These are phyloP conservation scores for Theobroma cacao DNA, from an alignment of 345 rosid species.

Conservation along the genomic window DNA sequence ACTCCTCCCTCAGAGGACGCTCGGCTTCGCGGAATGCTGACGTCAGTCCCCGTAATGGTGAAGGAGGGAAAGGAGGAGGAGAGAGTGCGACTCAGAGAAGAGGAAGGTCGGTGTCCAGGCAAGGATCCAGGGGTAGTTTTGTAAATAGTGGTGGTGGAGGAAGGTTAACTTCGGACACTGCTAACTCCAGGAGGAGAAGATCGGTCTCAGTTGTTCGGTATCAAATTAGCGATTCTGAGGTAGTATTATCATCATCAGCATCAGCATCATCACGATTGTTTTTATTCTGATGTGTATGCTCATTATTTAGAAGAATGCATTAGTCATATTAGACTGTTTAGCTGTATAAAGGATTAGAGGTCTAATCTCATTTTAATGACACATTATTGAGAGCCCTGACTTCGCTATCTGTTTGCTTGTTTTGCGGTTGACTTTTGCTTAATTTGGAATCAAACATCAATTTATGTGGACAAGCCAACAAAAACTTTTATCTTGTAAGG, in stretches of 20 bases:
- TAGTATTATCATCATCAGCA: constrained; percentile 10
- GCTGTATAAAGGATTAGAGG: neutral
- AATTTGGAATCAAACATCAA: neutral
- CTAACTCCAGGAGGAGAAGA: constrained; percentile 55
- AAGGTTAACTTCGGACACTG: constrained; percentile 24
- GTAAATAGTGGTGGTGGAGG: constrained; percentile 23
- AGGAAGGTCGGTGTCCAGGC: constrained; percentile 89
- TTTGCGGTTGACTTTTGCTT: neutral
- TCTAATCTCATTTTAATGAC: neutral
- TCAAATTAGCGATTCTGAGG: constrained; percentile 83
- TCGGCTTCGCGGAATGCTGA: constrained; percentile 34
- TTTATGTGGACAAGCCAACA: neutral
- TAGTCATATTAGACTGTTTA: neutral
- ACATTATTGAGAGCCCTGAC: neutral
- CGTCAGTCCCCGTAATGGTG: constrained; percentile 25
- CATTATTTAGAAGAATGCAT: neutral
- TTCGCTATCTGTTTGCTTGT: neutral
- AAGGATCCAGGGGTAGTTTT: constrained; percentile 34
- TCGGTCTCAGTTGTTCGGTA: constrained; percentile 70
- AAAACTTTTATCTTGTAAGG: neutral
- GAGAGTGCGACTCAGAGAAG: constrained; percentile 50
- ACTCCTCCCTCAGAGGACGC: constrained; percentile 53
- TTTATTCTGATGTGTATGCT: neutral
- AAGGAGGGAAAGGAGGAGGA: constrained; percentile 20
- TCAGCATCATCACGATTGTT: neutral